A percentile compares a stretch with the other conserved stretches of the same genome.
These are phyloP conservation scores for Malus hybrid DNA, from an alignment of 331 rosid genomes.

Conservation along the genomic window DNA sequence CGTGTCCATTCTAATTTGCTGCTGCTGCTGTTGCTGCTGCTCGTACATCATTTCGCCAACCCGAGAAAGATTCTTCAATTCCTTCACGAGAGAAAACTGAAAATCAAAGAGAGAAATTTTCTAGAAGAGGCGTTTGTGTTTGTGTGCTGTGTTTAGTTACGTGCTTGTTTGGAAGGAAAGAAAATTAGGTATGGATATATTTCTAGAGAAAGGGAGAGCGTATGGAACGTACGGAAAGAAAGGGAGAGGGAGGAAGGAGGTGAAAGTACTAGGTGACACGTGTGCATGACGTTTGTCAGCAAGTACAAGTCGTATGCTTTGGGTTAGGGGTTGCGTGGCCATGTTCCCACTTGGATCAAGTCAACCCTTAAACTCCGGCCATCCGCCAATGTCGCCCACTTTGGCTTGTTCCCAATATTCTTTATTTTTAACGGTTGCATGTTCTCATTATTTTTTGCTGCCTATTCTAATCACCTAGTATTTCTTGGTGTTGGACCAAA, in stretches of 20 bases:
- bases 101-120: neutral
- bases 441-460: neutral
- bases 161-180: neutral
- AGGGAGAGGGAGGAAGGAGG: neutral
- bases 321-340: constrained; percentile 26
- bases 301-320: constrained; percentile 37
- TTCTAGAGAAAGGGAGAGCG: neutral
- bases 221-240: constrained; percentile 42
- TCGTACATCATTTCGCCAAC: constrained; percentile 47
- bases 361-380: constrained; percentile 29
- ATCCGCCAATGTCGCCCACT: constrained; percentile 19
- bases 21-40: neutral
- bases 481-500: neutral
- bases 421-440: neutral
- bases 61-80: neutral
- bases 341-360: constrained; percentile 38
- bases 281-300: constrained; percentile 22
- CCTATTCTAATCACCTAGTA: neutral
- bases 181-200: neutral
- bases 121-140: neutral
- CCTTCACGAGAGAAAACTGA: neutral
- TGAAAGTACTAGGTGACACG: constrained; percentile 30
- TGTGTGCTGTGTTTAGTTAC: neutral
- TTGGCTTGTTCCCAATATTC: neutral
- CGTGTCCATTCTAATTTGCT: constrained; percentile 8